A percentile compares a stretch with the other conserved stretches of the same genome.
Evolutionary conservation across 1,284 basidiomycete genomes (phyloP).

Genomic region (Chalciporus sp.): DNA sequence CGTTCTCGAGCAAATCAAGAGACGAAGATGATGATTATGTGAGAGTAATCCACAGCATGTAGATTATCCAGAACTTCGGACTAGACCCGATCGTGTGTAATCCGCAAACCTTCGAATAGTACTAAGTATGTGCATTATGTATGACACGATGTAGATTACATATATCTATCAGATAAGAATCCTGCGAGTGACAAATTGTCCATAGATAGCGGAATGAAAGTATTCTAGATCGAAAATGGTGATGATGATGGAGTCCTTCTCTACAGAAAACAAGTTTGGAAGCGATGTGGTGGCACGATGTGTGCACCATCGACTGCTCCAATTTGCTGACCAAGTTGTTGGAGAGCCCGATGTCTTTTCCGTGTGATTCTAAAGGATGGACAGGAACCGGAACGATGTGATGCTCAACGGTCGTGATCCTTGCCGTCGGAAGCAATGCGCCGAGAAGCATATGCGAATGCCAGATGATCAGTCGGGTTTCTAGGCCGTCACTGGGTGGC

Average conservation of each 20-base stretch:
- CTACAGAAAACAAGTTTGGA: slow-evolving; percentile 9
- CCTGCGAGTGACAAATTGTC: slow-evolving; percentile 29
- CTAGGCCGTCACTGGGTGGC: slow-evolving; percentile 24
- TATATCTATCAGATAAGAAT: slow-evolving; percentile 32
- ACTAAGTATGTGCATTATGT: neutral
- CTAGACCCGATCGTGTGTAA: neutral
- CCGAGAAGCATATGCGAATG: slow-evolving; percentile 12
- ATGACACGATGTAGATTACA: slow-evolving; percentile 30
- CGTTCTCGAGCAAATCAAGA: slow-evolving; percentile 3
- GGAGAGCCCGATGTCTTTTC: slow-evolving; percentile 4
- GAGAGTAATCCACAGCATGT: neutral
- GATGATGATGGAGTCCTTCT: slow-evolving; percentile 17
- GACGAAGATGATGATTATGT: neutral
- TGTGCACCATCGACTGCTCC: slow-evolving; percentile 1
- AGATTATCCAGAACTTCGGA: neutral
- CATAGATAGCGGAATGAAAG: slow-evolving; percentile 29
- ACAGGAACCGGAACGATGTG: slow-evolving; percentile 7
- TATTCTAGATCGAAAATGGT: slow-evolving; percentile 12
- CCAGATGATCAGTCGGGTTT: slow-evolving; percentile 28
- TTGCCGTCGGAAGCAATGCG: slow-evolving; percentile 23
- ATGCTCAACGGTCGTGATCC: slow-evolving; percentile 12
- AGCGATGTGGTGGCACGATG: slow-evolving; percentile 5
- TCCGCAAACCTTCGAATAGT: neutral
- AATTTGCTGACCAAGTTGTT: slow-evolving; percentile 10
- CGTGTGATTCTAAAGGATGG: slow-evolving; percentile 11